Evolutionary conservation across 2,329 filamentous ascomycete genomes (phyloP), one percentile per base, ranked within the genome.

Genomic region (Herpotrichia juniperi): DNA sequence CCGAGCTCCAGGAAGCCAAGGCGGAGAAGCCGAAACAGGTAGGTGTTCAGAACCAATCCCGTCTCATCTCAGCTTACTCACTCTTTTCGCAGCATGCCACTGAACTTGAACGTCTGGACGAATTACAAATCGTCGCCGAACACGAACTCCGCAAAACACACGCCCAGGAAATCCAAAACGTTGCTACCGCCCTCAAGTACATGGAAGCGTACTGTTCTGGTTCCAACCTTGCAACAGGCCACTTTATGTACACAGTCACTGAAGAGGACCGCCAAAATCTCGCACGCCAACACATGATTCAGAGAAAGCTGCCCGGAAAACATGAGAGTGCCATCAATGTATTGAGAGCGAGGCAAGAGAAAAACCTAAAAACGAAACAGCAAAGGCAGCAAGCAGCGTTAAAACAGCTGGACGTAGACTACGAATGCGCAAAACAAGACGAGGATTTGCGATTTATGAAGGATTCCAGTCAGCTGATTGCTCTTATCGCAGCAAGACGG

Each of bases 151-250:
- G 74, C 30, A 66, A 71, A 46, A 50, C 64, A 2, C 78, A 81
- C 19, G 67, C 64, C 1, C 64, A 73, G 22, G 78, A 79, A 53
- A 62, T 64, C 11, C 69, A 74, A 31, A 78, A 79, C 57, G 72
- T 72, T 10, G 74, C 72, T 0, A 79, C 76, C 2, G 78, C 77
- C 0, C 59, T 80, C 2, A 76, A 75, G 53, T 74, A 80, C 53
- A 79, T 80, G 71, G 76, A 78, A 51, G 76, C 76, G 3, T 81
- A 79, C 54, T 80, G 78, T 50, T 69, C 71, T 4, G 77, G 76
- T 11, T 68, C 62, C 14, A 63, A 59, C 31, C 54, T 57, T 19
- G 47, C 62, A 4, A 54, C 65, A 25, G 64, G 56, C 2, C 53
- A 67, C n/a, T 50, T 55, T 32, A 40, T 56, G 16, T 65, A 77